Conservation (phyloP, 2,329 filamentous ascomycete genomes). For the Arthrinium puccinioides region DNA sequence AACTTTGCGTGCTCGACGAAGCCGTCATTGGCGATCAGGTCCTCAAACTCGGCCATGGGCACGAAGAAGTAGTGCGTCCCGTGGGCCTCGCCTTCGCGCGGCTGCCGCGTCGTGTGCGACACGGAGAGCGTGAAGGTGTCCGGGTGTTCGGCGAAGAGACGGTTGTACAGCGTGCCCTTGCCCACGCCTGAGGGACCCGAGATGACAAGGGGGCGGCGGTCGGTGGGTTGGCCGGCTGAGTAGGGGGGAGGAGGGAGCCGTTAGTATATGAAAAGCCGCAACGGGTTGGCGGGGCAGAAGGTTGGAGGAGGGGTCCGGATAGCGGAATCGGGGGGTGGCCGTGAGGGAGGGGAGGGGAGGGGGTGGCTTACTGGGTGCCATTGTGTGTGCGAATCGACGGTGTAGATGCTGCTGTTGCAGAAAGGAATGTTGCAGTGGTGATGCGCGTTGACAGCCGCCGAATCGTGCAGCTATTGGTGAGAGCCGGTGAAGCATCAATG, state of each 20-base stretch:
- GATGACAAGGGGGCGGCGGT: conserved; percentile 64
- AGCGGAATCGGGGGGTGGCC: not conserved
- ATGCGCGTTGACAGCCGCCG: too few relatives aligned
- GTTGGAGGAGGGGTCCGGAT: not conserved
- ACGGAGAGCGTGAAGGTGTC: conserved; percentile 48
- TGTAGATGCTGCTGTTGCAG: too few relatives aligned
- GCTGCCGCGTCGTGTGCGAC: conserved; percentile 73
- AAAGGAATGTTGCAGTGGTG: too few relatives aligned
- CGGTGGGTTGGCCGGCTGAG: conserved; percentile 21
- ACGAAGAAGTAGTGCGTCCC: conserved; percentile 80
- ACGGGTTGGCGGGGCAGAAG: not conserved
- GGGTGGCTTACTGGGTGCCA: conserved; percentile 21
- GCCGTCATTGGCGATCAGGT: conserved; percentile 57
- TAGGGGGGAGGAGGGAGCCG: not conserved
- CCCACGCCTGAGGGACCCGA: conserved; percentile 74
- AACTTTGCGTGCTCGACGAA: conserved; percentile 86
- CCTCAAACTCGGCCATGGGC: conserved; percentile 57
- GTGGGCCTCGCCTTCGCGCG: conserved; percentile 66
- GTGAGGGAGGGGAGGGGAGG: not conserved
- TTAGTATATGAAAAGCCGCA: too few relatives aligned
- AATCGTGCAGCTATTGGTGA: too few relatives aligned
- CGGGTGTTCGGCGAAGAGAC: conserved; percentile 53
- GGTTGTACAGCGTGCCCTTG: conserved; percentile 72
- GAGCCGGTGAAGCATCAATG: too few relatives aligned
- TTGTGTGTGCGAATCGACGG: conserved; percentile 15